Evolutionary conservation across 1,284 basidiomycete species (phyloP), one percentile per base, ranked within the genome.

Genomic region (Leccinum pachyderme): DNA sequence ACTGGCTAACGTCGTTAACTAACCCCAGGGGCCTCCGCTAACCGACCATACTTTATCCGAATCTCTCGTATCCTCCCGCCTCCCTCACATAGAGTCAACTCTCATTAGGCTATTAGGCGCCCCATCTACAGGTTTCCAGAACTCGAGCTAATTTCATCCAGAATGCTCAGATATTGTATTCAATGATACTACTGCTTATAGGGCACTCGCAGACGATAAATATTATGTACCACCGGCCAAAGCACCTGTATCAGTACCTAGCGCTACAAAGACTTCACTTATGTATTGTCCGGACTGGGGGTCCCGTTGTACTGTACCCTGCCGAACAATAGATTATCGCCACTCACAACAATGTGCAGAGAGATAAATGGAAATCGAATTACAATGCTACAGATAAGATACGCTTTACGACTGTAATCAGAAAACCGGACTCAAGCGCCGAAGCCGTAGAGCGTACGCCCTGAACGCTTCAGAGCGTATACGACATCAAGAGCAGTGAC

Each of bases 401-500:
- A 71, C 59, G 70, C 13, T 29, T 18, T 7, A 51, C n/a, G 18
- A 25, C 18, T 44, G 55, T 47, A 53, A 49, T 4, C 27, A n/a
- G 12, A 27, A 58, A 55, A 57, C 22, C 33, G 49, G 58, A 53
- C 46, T 43, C 31, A 71, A 59, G 86, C 86, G 74, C 86, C 86
- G 72, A 88, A 83, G 68, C 82, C 89, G 71, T 91, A 91, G 25
- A 91, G 80, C 28, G 87, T 91, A 62, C 88, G 82, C 58, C 88
- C 87, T 59, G 87, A 87, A 52, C 90, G 82, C 77, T 93, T 93
- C 64, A 93, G 81, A 25, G 91, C 89, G 73, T 91, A 91, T 54
- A 92, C 88, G 51, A 89, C 86, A 64, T 89, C 87, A 51, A 89
- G 84, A 24, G 91, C 89, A 47, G 87, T 90, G 53, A 93, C 89